A percentile compares a stretch with the other conserved stretches of the same genome.
These are phyloP conservation scores for Glycine latifolia DNA, from an alignment of 306 rosid species.

Conservation along the genomic window DNA sequence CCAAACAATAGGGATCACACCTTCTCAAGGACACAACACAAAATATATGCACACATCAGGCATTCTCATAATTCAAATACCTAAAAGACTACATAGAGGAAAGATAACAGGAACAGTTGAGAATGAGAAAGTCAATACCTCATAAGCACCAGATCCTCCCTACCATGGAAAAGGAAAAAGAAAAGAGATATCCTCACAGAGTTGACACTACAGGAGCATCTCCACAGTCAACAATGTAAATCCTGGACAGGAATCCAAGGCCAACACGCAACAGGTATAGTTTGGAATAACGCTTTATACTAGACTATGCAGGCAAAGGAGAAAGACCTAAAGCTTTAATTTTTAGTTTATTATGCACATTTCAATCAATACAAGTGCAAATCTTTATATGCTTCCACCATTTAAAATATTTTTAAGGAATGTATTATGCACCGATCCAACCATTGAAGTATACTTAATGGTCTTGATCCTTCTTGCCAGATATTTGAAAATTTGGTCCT, in stretches of 20 bases:
- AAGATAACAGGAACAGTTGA: neutral
- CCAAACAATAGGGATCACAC: conserved; percentile 23
- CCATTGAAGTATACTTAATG: conserved; percentile 19
- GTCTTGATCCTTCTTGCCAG: conserved; percentile 25
- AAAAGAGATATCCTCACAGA: conserved; percentile 43
- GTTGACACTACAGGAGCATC: conserved; percentile 43
- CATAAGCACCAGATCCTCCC: conserved; percentile 40
- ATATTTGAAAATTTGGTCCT: neutral
- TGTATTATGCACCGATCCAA: conserved; percentile 27
- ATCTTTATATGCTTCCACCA: neutral
- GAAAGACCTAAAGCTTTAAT: conserved; percentile 22
- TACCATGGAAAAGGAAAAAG: conserved; percentile 26
- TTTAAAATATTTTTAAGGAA: conserved; percentile 33
- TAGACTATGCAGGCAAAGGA: conserved; percentile 19
- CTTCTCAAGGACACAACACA: conserved; percentile 27
- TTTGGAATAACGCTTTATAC: conserved; percentile 41
- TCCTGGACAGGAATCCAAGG: conserved; percentile 28
- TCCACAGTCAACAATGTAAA: conserved; percentile 16
- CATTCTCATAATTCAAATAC: conserved; percentile 23
- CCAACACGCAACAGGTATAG: conserved; percentile 15
- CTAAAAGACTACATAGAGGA: conserved; percentile 27
- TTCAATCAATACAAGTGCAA: neutral
- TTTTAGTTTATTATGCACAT: conserved; percentile 23
- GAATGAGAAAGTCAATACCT: conserved; percentile 33
- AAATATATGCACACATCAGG: conserved; percentile 22